phyloP scores from a whole-genome alignment of 1,139 yeast genomes.

The Trichomonascaceae sp. region DNA sequence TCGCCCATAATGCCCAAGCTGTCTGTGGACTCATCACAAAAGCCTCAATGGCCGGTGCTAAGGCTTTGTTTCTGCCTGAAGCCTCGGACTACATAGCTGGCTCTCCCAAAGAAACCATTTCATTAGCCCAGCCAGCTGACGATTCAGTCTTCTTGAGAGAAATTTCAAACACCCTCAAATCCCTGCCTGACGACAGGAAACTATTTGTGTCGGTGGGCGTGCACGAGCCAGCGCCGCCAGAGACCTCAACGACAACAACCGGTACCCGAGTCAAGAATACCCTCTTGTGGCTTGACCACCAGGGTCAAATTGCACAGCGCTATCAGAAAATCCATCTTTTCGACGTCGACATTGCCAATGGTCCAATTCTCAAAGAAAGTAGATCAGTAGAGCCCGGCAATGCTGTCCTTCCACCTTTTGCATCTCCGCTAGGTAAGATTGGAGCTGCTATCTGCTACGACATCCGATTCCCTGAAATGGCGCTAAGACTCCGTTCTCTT shows the following conservation, averaged over 20 bases:
- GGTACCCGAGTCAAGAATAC: constrained; percentile 48
- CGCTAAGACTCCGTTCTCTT: constrained; percentile 43
- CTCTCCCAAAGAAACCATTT: constrained; percentile 50
- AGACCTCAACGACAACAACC: no score
- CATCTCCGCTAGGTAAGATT: constrained; percentile 41
- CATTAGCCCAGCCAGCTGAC: constrained; percentile 40
- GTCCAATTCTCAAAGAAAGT: constrained; percentile 53
- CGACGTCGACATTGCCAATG: constrained; percentile 63
- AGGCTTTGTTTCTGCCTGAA: constrained; percentile 75
- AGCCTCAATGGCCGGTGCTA: constrained; percentile 48
- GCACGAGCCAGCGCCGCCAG: constrained; percentile 68
- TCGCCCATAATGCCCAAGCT: constrained; percentile 43
- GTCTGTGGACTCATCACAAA: constrained; percentile 46
- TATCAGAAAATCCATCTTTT: constrained; percentile 84
- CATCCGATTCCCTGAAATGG: constrained; percentile 76
- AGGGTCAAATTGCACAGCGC: constrained; percentile 49
- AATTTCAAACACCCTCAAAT: constrained; percentile 36
- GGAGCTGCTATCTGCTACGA: constrained; percentile 83
- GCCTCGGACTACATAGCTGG: constrained; percentile 81
- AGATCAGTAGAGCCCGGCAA: constrained; percentile 73
- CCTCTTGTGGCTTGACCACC: constrained; percentile 51
- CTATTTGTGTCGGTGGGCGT: constrained; percentile 56
- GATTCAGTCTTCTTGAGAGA: constrained; percentile 36
- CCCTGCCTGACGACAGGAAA: constrained; percentile 21
- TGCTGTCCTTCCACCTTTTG: constrained; percentile 41